These are phyloP conservation scores for Suillus luteus DNA, from an alignment of 768 basidiomycete species.

Conservation along the genomic window DNA sequence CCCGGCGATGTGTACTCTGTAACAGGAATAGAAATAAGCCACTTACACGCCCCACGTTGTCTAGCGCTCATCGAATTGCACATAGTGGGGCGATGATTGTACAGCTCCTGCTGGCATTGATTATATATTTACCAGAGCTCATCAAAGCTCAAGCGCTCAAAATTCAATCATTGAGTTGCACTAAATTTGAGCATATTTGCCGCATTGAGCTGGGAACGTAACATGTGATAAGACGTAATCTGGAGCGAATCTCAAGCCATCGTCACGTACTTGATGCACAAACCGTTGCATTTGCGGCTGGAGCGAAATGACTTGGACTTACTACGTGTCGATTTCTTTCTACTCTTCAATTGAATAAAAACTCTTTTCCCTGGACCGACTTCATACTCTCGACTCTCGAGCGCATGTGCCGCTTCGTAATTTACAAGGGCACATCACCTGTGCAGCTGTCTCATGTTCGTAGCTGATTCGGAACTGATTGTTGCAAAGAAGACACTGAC, in stretches of 20 bases:
- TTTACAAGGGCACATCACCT: slow-evolving; percentile 93
- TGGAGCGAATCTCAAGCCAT: slow-evolving; percentile 17
- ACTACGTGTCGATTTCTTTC: background rate
- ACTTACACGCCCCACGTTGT: background rate
- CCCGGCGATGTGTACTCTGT: background rate
- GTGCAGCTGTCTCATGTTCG: slow-evolving; percentile 87
- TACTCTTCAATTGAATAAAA: background rate
- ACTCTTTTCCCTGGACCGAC: background rate
- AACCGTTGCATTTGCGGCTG: background rate
- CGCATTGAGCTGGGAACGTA: background rate
- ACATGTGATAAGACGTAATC: slow-evolving; percentile 25
- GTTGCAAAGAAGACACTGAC: slow-evolving; percentile 4
- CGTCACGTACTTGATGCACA: background rate
- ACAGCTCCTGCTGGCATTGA: background rate
- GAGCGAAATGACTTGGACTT: slow-evolving; percentile 17
- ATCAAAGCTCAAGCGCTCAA: no score
- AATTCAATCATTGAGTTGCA: no score
- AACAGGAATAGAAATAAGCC: background rate
- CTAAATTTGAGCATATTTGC: no score
- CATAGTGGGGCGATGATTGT: background rate
- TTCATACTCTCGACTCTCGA: background rate
- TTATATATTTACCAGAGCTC: no score
- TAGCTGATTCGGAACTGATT: slow-evolving; percentile 4
- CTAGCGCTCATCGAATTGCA: background rate
- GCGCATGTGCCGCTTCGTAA: slow-evolving; percentile 85